Conservation (phyloP, 176 grass and related monocot species). For the Coix lacrymajobi region DNA sequence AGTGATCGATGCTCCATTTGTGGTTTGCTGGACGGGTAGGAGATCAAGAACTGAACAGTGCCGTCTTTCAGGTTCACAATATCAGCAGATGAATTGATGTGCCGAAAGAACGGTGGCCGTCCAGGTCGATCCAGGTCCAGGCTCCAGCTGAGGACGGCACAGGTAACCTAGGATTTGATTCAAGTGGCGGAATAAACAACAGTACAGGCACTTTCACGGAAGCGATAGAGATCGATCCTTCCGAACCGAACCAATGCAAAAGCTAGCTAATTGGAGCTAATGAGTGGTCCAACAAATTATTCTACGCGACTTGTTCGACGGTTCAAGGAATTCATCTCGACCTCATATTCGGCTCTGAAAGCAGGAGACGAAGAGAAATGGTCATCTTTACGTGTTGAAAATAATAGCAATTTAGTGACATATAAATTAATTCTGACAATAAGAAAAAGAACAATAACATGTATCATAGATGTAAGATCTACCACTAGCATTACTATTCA, state of each 20-base stretch:
- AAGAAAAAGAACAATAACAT: too few species aligned
- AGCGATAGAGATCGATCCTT: not conserved
- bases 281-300: not conserved
- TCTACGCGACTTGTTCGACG: not conserved
- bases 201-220: not conserved
- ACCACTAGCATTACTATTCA: too few species aligned
- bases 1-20: not conserved
- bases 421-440: too few species aligned
- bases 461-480: too few species aligned
- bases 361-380: not conserved
- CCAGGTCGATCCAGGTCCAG: too few species aligned
- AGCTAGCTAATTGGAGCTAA: too few species aligned
- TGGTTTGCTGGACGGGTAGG: not conserved
- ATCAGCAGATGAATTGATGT: not conserved
- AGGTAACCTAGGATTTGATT: slow-evolving; percentile 1
- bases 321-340: not conserved
- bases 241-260: not conserved
- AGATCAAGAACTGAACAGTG: not conserved
- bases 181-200: not conserved
- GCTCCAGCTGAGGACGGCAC: not conserved
- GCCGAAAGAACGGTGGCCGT: not conserved
- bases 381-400: too few species aligned
- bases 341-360: not conserved
- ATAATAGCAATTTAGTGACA: too few species aligned
- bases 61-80: not conserved